Evolutionary conservation across 2,329 filamentous ascomycete genomes (phyloP).

Genomic region (Calonectria honghensis): DNA sequence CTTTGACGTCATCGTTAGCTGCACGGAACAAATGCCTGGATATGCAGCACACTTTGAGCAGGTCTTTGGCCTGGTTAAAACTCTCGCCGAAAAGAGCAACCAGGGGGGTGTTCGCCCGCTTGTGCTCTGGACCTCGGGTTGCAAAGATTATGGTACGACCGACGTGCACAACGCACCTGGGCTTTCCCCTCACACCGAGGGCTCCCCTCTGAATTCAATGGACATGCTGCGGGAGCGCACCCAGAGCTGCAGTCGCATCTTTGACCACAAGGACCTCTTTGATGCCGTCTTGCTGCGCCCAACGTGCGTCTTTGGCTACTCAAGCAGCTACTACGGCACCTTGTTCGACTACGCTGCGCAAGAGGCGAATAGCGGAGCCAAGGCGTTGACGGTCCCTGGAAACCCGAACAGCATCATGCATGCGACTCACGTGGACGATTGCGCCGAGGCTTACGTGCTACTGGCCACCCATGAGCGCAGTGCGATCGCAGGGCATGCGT

Average conservation of each 20-base stretch:
- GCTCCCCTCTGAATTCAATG: constrained; percentile 60
- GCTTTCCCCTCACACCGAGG: constrained; percentile 65
- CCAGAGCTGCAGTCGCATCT: constrained; percentile 53
- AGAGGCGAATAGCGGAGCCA: constrained; percentile 43
- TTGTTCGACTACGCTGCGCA: constrained; percentile 61
- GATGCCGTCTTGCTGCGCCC: constrained; percentile 66
- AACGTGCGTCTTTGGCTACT: constrained; percentile 68
- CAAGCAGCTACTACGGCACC: constrained; percentile 65
- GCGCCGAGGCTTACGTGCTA: constrained; percentile 67
- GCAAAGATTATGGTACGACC: constrained; percentile 69
- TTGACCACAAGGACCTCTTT: constrained; percentile 63
- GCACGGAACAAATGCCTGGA: constrained; percentile 63
- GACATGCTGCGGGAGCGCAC: constrained; percentile 57
- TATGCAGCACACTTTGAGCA: constrained; percentile 64
- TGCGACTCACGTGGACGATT: constrained; percentile 70
- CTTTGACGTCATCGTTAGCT: constrained; percentile 66
- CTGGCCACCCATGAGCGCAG: constrained; percentile 62
- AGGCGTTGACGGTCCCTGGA: constrained; percentile 58
- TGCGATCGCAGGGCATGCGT: constrained; percentile 62
- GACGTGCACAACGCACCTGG: constrained; percentile 58
- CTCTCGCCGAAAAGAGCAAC: constrained; percentile 59
- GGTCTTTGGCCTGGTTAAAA: constrained; percentile 58
- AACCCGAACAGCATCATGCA: constrained; percentile 65
- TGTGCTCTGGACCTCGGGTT: constrained; percentile 68
- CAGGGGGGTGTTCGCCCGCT: constrained; percentile 60